A percentile compares a stretch with the other conserved stretches of the same genome.
Conservation (phyloP, 1,139 yeast genomes). For the Saccharomyces uvarum region DNA sequence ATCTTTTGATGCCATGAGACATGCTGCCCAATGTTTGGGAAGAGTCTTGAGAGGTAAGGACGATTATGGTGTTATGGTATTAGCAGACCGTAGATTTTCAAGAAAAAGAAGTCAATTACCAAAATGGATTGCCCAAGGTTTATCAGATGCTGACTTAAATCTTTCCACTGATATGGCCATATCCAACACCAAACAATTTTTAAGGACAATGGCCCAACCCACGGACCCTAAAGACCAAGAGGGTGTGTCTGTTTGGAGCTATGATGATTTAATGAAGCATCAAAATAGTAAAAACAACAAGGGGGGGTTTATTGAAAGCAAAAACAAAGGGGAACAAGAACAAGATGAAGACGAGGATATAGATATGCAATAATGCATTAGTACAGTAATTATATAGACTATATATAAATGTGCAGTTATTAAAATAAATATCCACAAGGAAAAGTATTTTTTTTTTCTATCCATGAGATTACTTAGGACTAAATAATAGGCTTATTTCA, state of each 20-base stretch:
- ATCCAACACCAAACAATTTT: constrained; percentile 85
- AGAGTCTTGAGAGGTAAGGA: constrained; percentile 95
- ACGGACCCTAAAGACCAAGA: constrained; percentile 84
- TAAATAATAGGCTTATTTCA: constrained; percentile 19
- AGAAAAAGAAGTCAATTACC: constrained; percentile 84
- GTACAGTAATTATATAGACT: not conserved
- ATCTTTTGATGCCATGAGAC: constrained; percentile 98
- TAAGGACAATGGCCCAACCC: constrained; percentile 92
- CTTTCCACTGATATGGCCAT: constrained; percentile 96
- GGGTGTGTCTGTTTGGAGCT: constrained; percentile 90
- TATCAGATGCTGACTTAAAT: constrained; percentile 84
- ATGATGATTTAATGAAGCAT: constrained; percentile 55
- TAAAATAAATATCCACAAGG: not conserved
- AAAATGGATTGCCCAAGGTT: constrained; percentile 92
- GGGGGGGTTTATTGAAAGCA: not conserved
- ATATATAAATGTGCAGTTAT: not conserved
- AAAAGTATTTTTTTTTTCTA: not conserved
- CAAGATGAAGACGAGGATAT: constrained; percentile 16
- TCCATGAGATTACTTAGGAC: not conserved
- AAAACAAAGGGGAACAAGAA: not conserved
- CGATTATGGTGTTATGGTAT: constrained; percentile 96
- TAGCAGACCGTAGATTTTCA: constrained; percentile 89
- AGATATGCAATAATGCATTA: constrained; percentile 9
- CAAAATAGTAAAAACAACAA: constrained; percentile 38
- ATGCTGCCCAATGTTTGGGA: constrained; percentile 97